Base-by-base conservation (phyloP, 129 eudicot species). In the Kitagawia praeruptora region DNA sequence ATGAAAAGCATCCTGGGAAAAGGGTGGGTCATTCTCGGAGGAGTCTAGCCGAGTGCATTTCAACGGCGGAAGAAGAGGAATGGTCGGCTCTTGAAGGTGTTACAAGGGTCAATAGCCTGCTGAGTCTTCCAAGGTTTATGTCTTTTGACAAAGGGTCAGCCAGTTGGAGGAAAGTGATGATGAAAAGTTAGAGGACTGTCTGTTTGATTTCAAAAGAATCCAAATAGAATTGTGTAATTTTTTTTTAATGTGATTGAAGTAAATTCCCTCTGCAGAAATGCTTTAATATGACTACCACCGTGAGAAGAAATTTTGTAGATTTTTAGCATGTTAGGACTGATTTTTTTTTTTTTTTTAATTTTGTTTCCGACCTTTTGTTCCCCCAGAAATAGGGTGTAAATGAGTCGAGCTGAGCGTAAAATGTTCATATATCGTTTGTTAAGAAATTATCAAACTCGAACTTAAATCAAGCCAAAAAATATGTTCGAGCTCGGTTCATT, bases 51-150 rank as follows among this genome's bases (percentile, higher is more conserved):
- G 95, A 90, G 87, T 90, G 90, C 92, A 87, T 90, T 51, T 84
- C 90, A 53, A 90, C 80, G n/a, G 56, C 85, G 11, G 95, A 90
- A 74, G 89, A 90, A 3, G 91, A 90, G 49, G 92, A 88, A 75
- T 90, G 96, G 96, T 88, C 96, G 7, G 96, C 96, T 4, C 91
- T 91, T 9, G 96, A 91, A 76, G 96, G 96, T 27, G 86, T 91
- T 61, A 84, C 87, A 13, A 82, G 96, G 78, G 96, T 91, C 80
- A 91, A 91, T 83, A 88, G 95, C 82, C 83, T 87, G 75, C 69
- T 92, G 27, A 86, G 92, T 80, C 80, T 90, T 64, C 90, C 98
- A 8, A 84, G 98, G 84, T 93, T 93, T 77, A 78, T 89, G 82
- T 75, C 86, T 38, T 74, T 82, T 19, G 93, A 90, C 72, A 93